Evolutionary conservation across 352 stramenopile species (phyloP).

Genomic region (Phytophthora constricta): DNA sequence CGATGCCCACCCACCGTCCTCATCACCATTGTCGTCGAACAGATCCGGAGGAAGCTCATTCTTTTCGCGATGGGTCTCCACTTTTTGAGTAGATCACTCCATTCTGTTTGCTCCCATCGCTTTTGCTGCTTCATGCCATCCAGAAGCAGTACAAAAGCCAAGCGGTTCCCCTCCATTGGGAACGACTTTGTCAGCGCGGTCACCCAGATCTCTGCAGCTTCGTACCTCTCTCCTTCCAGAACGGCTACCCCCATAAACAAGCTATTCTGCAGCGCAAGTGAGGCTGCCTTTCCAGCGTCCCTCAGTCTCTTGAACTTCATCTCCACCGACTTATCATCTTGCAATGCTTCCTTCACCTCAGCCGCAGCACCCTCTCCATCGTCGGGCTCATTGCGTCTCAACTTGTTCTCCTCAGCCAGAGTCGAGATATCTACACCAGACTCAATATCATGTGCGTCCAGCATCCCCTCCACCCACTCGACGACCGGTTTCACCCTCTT

Average conservation of each 20-base stretch:
- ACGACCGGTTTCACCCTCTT: slow-evolving; percentile 54
- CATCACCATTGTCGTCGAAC: slow-evolving; percentile 40
- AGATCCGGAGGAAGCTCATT: slow-evolving; percentile 64
- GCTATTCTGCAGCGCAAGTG: slow-evolving; percentile 66
- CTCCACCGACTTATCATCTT: slow-evolving; percentile 37
- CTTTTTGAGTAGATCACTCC: slow-evolving; percentile 49
- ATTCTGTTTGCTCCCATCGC: slow-evolving; percentile 50
- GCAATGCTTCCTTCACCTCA: slow-evolving; percentile 25
- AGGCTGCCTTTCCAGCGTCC: slow-evolving; percentile 58
- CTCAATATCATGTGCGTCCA: slow-evolving; percentile 49
- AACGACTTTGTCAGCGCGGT: slow-evolving; percentile 56
- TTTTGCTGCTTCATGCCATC: slow-evolving; percentile 38
- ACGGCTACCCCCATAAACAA: slow-evolving; percentile 65
- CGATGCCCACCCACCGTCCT: slow-evolving; percentile 47
- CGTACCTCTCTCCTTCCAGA: slow-evolving; percentile 61
- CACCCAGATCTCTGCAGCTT: slow-evolving; percentile 59
- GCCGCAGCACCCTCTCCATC: slow-evolving; percentile 36
- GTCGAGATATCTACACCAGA: slow-evolving; percentile 42
- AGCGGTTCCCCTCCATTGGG: slow-evolving; percentile 65
- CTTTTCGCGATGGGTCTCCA: slow-evolving; percentile 50
- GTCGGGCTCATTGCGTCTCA: slow-evolving; percentile 46
- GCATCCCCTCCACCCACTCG: slow-evolving; percentile 60
- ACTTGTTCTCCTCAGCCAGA: slow-evolving; percentile 40
- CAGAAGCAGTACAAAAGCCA: slow-evolving; percentile 46
- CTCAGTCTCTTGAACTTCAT: slow-evolving; percentile 66